Evolutionary conservation across 2,329 filamentous ascomycete species (phyloP), one percentile per base, ranked within the genome.

Genomic region (Colletotrichum sp.): DNA sequence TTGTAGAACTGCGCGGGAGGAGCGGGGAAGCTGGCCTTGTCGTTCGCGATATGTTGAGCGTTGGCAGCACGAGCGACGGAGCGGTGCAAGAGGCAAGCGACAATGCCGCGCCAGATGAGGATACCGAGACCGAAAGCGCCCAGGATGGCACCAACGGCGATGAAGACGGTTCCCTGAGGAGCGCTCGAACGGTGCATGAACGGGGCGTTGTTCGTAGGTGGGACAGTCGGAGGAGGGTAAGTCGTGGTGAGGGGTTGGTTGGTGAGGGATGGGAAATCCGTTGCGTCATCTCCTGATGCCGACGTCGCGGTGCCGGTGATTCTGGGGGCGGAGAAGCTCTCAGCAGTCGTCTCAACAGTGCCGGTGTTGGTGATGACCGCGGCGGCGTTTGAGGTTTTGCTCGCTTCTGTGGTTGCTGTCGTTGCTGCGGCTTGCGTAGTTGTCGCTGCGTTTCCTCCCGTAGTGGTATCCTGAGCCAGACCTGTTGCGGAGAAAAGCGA

Each of bases 81-180:
- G 75, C 96, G 95, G 85, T 98, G 96, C 75, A 99, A 92, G 57
- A 96, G 94, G 90, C 95, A 98, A 76, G 95, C 96, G 75, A 98
- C 93, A 72, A 98, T 90, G 67, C 90, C 93, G 76, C 96, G 95
- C 97, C 97, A 99, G 74, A 94, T 89, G 15, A 99, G 89, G 60
- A 99, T 92, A n/a, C 92, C 93, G 10, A 95, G 88, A 13, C 93
- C 95, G 78, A 98, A 92, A 79, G 96, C 93, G 18, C 95, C 97
- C 8, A 99, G 91, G 32, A 95, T 93, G 30, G 96, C 94, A 62
- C 97, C 97, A 2, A 99, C 97, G 26, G 93, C 94, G 81, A 99
- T 99, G 87, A 99, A 99, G 75, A 99, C 94, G 6, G 96, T 98
- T 71, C 97, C 97, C 81, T 99, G 95, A 4, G 97, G 97, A 13